phyloP scores from a whole-genome alignment of 805 yeast genomes.

The Schwanniomyces polymorphus region DNA sequence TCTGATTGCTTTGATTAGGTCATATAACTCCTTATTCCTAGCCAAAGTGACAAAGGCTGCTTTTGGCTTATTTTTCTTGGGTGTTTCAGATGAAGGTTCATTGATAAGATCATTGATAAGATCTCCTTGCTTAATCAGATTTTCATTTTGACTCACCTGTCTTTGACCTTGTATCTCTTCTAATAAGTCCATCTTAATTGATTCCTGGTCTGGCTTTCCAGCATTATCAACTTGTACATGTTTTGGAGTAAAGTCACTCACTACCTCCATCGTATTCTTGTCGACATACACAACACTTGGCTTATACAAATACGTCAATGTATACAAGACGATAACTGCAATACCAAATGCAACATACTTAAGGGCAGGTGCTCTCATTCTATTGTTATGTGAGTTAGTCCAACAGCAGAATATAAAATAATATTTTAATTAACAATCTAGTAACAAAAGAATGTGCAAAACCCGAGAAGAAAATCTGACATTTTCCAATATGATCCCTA shows the following conservation, averaged over 20 bases:
- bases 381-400: neutral
- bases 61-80: slow-evolving; percentile 6
- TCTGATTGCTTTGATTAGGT: slow-evolving; percentile 63
- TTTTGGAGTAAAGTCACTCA: slow-evolving; percentile 3
- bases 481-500: neutral
- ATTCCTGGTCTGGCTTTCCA: neutral
- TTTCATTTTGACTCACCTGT: neutral
- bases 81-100: slow-evolving; percentile 1
- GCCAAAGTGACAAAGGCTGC: slow-evolving; percentile 85
- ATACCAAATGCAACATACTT: slow-evolving; percentile 9
- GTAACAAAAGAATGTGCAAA: neutral
- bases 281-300: slow-evolving; percentile 16
- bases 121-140: neutral
- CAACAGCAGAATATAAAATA: neutral
- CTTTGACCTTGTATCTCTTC: slow-evolving; percentile 1
- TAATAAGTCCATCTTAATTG: neutral
- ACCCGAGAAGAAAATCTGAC: neutral
- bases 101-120: slow-evolving; percentile 7
- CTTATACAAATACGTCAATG: slow-evolving; percentile 6
- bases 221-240: neutral
- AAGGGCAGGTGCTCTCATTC: neutral
- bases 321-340: slow-evolving; percentile 11
- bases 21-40: slow-evolving; percentile 69
- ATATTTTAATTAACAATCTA: neutral
- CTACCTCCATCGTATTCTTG: slow-evolving; percentile 11